Base-by-base conservation (phyloP, 2,329 filamentous ascomycete genomes). In the Paracoccidioides lutzii region DNA sequence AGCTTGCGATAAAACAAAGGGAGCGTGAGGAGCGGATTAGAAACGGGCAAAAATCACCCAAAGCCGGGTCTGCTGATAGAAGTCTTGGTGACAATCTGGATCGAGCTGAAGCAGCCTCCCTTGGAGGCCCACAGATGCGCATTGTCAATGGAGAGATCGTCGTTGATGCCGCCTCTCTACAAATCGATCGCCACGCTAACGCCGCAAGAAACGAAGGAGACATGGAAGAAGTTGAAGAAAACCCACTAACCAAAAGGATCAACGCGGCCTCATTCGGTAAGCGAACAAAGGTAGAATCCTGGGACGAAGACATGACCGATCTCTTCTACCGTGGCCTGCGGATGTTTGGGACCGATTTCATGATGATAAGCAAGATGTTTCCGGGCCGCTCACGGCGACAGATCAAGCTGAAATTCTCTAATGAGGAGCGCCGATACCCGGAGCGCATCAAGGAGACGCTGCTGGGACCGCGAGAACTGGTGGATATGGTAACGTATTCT, bases 281-380 rank as follows among this genome's bases (percentile, higher is more conserved):
- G 68, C 67, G 76, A 62, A 70, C 77, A 65, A 79, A 79, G 59
- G 72, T 70, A 7, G 75, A 78, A 58, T 71, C 72, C 0, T 85
- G 82, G 82, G 76, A 75, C 52, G 75, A 77, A 53, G 76, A 81
- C 12, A 69, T 76, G 59, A 84, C 81, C 0, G 78, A 83, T 44
- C 64, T 77, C 9, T 85, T 85, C 65, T 85, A 84, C 64, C 74
- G 81, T 48, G 81, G 79, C 1, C 70, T 85, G 12, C 73, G 75
- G 22, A 81, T 80, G 72, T 84, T 83, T 62, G 82, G 82, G 40
- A 84, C 81, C 0, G 81, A 85, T 63, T 85, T 85, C 61, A 76
- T 77, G 68, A 79, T 83, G 67, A 82, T 84, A 60, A 78, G 76
- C 61, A 79, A 80, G 58, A 74, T 84, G 70, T 83, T 84, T 60